Evolutionary conservation across 495 filamentous ascomycete genomes (phyloP), one percentile per base, ranked within the genome.

Genomic region (Trichoderma virens): DNA sequence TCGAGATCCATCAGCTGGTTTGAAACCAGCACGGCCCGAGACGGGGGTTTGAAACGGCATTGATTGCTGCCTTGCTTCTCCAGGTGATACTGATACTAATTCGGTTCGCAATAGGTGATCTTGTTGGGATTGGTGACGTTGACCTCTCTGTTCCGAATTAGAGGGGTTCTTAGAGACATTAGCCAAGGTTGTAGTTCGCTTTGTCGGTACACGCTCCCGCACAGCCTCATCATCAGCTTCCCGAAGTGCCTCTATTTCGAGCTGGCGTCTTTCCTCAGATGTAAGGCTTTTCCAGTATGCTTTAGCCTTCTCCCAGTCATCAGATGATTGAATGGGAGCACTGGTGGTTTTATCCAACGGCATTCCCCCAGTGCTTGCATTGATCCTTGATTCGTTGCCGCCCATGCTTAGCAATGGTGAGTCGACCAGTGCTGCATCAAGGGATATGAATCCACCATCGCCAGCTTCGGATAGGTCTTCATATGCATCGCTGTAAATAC

Each of bases 401-500:
- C 23, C 59, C 43, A 5, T 27, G 4, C 47, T 47, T 7, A 67
- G 34, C 20, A 8, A 11, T 25, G 59, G 18, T 23, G 61, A 59
- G 1, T 63, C 16, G 18, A 66, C 66, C 28, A 95, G 80, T 51
- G 96, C 87, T 31, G 92, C 92, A 75, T 96, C 85, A 56, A 97
- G 85, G 14, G 90, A 95, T 59, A 88, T 82, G 73, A 92, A 96
- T 0, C 88, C 90, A 67, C 87, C 85, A 5, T 86, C 87, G 45
- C 89, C 87, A 18, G 79, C 61, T 31, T 93, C 85, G 0, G 82
- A 80, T 2, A 89, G 75, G 62, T 91, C 89, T 70, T 96, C 92
- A 47, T 87, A 87, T 2, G 92, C 92, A 80, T 97, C 92, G 69
- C 90, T 94, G 73, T 93, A 97, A 59, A 93, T 82, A 73, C 89